phyloP scores from a whole-genome alignment of 805 yeast species.

The Candida dendrica region DNA sequence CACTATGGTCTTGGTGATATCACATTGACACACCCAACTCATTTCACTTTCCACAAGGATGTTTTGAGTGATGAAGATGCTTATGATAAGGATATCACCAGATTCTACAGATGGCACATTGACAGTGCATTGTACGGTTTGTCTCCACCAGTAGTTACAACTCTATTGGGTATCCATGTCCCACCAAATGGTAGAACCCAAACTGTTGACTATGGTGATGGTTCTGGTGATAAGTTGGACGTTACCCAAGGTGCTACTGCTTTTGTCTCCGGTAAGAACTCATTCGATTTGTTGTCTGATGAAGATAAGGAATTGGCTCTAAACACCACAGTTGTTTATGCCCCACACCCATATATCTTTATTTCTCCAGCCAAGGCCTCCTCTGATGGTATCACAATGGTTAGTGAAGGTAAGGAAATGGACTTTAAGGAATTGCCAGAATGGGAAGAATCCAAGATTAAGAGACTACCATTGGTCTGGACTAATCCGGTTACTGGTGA shows the following conservation, averaged over 20 bases:
- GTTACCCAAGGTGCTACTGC: slow-evolving; percentile 85
- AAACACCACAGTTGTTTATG: slow-evolving; percentile 75
- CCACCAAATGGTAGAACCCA: slow-evolving; percentile 63
- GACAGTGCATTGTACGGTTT: slow-evolving; percentile 84
- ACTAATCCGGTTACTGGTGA: slow-evolving; percentile 81
- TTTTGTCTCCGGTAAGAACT: slow-evolving; percentile 77
- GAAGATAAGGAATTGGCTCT: slow-evolving; percentile 73
- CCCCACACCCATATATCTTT: slow-evolving; percentile 88
- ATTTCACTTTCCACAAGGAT: slow-evolving; percentile 68
- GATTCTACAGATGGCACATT: slow-evolving; percentile 91
- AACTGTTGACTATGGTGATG: slow-evolving; percentile 54
- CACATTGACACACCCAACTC: slow-evolving; percentile 75
- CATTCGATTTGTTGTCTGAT: slow-evolving; percentile 57
- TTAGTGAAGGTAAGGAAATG: slow-evolving; percentile 67
- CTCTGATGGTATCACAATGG: slow-evolving; percentile 82
- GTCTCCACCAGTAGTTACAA: slow-evolving; percentile 82
- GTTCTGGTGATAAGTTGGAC: slow-evolving; percentile 54
- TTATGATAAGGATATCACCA: slow-evolving; percentile 51
- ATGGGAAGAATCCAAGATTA: slow-evolving; percentile 77
- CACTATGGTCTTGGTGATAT: slow-evolving; percentile 48
- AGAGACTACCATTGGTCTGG: slow-evolving; percentile 83
- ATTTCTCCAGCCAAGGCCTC: slow-evolving; percentile 78
- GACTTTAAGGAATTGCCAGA: slow-evolving; percentile 63
- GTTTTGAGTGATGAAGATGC: slow-evolving; percentile 60
- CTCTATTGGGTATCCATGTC: slow-evolving; percentile 74